Evolutionary conservation across 192 early-diverging fungal genomes (phyloP), one percentile per base, ranked within the genome.

Genomic region (Obelidium mucronatum): DNA sequence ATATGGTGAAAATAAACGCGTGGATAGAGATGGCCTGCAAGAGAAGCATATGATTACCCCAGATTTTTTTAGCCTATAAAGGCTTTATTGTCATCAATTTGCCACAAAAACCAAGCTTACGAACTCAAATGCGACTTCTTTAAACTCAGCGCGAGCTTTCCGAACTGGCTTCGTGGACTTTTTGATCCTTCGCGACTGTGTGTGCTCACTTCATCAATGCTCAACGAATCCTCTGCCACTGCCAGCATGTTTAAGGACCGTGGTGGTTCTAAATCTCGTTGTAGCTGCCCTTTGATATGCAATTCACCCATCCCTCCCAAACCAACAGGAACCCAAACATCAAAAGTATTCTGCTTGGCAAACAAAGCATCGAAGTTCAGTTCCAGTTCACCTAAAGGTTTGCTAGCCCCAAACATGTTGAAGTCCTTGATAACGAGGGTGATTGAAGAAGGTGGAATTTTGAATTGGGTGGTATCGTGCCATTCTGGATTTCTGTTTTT

Each of bases 371-470:
- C 83, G 78, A 94, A 66, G 40, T 87, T 74, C 4, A 93, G 42
- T 36, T 85, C 84, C 48, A 84, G 75, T 30, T 90, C 83, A 30
- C 92, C 92, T 36, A 95, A 78, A 53, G 88, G 89, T 17, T 88
- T 87, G 66, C 91, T 86, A 19, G 80, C 81, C 30, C 72, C 76
- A 53, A 95, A 42, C 1, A 86, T 82, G 79, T 95, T 94, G 56
- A 91, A 85, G 77, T 94, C 92, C 59, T 87, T 84, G n/a, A 95
- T 82, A 48, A 80, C 80, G 54, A 95, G 79, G 37, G 87, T 79
- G 48, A 93, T 74, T 26, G 60, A 64, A 56, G 79, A 40, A 24
- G 84, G 84, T 1, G 68, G 78, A 22, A 60, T 66, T 67, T 71
- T 11, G 59, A 83, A 59, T 42, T 65, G 61, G 80, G 62, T 59